Evolutionary conservation across 2,329 filamentous ascomycete species (phyloP), one percentile per base, ranked within the genome.

Genomic region (Fusarium pilosicola): DNA sequence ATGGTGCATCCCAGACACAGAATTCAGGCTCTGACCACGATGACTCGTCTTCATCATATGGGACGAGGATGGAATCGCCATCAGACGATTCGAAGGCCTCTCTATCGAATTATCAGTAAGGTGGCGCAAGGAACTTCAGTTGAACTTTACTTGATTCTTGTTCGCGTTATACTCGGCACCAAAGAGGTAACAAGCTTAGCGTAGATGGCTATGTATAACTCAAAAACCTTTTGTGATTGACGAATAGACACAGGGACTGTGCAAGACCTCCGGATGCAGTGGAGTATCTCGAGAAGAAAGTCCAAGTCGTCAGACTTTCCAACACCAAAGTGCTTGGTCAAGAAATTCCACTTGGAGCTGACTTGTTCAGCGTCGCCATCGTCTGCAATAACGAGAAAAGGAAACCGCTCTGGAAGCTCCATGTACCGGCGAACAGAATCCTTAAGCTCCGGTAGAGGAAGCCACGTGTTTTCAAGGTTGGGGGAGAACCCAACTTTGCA

Each of bases 161-260:
- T 15, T 38, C 30, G 34, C 4, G 20, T 34, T 22, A 7, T 24
- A n/a, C n/a, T n/a, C n/a, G n/a, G n/a, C n/a, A n/a, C n/a, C n/a
- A n/a, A n/a, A n/a, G n/a, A n/a, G n/a, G n/a, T n/a, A n/a, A n/a
- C n/a, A n/a, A 73, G 52, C 14, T 63, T 69, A 0, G 69, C 56
- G 26, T 67, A 73, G 24, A 75, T 63, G 6, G 69, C 73, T 15
- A 69, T 5, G 26, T 75, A 74, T n/a, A 74, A 12, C 11, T 62
- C 48, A 2, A 74, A 69, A 0, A 73, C 66, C 18, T 24, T 68
- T 0, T 65, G 49, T 0, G 38, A 48, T 42, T 74, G 73, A 32
- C n/a, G 15, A 9, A 34, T 11, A 4, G 62, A 41, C 2, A 61
- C 39, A 6, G 65, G 28, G 0, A 34, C 13, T 3, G 8, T n/a